Conservation (phyloP, 2,329 filamentous ascomycete genomes). For the Aspergillus sp. region DNA sequence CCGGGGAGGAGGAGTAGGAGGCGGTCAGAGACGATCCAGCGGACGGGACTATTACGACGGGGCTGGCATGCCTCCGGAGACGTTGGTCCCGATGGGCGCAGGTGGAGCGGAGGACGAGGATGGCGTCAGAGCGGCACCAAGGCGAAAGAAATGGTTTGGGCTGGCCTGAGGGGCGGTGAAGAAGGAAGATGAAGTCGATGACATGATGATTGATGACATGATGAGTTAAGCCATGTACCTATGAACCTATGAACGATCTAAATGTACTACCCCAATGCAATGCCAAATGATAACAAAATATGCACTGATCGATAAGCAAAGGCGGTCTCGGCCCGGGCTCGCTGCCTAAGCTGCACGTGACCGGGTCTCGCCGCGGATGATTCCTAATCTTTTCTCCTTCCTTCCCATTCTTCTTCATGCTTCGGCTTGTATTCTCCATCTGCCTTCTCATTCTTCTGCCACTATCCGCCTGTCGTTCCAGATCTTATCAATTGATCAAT, state of each 20-base stretch:
- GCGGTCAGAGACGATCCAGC: not conserved
- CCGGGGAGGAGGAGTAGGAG: not conserved
- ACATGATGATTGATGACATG: not conserved
- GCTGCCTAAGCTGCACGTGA: conserved; percentile 24
- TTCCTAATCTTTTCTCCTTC: conserved; percentile 3
- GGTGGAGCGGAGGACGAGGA: conserved; percentile 16
- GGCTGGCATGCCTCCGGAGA: conserved; percentile 7
- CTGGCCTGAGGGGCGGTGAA: conserved; percentile 10
- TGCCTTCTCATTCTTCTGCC: not conserved
- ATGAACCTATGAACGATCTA: too few species aligned
- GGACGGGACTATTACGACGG: conserved; percentile 4
- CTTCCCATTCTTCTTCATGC: not conserved
- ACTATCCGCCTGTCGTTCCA: not conserved
- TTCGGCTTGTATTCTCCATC: not conserved
- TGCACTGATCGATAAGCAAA: conserved; percentile 9
- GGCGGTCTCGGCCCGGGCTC: conserved; percentile 19
- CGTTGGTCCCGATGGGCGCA: conserved; percentile 14
- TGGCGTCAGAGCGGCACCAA: conserved; percentile 8
- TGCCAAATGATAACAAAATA: too few species aligned
- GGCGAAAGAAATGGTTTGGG: conserved; percentile 34
- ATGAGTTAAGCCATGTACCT: not conserved
- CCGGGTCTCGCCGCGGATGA: conserved; percentile 11
- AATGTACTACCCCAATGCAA: too few species aligned
- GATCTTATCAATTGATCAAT: not conserved
- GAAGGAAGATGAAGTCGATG: not conserved